Evolutionary conservation across 106 monocot species (phyloP), one percentile per base, ranked within the genome.

Genomic region (Dendrobium chrysotoxum): DNA sequence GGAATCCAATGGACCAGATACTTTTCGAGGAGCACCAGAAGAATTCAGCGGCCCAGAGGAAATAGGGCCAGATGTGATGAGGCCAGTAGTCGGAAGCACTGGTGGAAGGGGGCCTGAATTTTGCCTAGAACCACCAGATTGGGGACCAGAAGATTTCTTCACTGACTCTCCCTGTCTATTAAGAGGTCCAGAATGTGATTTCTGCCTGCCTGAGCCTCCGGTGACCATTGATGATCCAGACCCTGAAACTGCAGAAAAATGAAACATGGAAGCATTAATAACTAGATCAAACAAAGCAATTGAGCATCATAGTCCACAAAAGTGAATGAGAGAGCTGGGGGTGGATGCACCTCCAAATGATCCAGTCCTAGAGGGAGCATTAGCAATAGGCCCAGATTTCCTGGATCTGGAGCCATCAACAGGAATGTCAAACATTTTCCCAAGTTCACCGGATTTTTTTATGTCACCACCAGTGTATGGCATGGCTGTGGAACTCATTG

Each of bases 51-150:
- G 90, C 15, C 92, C 95, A 4, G 94, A 93, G 4, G 87, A 81
- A 40, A 93, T 87, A 20, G 93, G 91, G 25, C 93, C 94, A 54
- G 94, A 95, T 77, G 95, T 95, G 53, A 95, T 92, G 38, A 95
- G 87, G 46, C 92, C 95, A 9, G 95, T 95, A 0, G 95, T 72
- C 12, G 90, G 93, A 53, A 90, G 86, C 77, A 89, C 82, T 7
- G 90, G 92, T 40, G 89, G 44, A 38, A 90, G 90, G 2, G 92
- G 88, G 31, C 95, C 95, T 50, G 95, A 94, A 72, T 94, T 91
- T 80, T 94, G 94, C 26, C 94, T 86, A 72, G 87, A 84, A 16
- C 89, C 86, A 46, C 94, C 94, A 72, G 91, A 87, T 53, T 91
- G 94, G 21, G 91, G 91, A 46, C 94, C 94, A 38, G 94, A 92